Base-by-base conservation (phyloP, 1,139 yeast species). In the Saccharomyces hybrid region DNA sequence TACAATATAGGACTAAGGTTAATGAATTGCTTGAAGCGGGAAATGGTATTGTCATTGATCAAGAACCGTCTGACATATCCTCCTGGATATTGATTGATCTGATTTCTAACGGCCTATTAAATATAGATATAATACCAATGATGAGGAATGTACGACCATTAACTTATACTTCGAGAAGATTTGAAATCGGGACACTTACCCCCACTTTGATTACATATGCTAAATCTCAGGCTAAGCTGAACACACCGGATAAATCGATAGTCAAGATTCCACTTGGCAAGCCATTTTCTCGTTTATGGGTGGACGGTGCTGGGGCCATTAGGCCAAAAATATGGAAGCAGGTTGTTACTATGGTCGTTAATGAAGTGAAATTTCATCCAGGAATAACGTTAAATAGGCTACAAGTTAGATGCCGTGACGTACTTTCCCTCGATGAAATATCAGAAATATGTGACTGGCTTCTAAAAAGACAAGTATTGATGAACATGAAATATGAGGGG, bases 221-320 rank as follows among this genome's bases (percentile, higher is more conserved):
- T 11, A 38, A 38, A 16, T 38, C 25, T 16, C 44, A 20, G 2
- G 3, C 25, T 4, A 38, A 48, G 2, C 7, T 25, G 9, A 25
- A 13, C 16, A 25, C 26, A 8, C n/a, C 32, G 13, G 14, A 34
- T 1, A 34, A 32, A n/a, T 5, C 34, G 11, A 44, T 49, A 2
- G 58, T 59, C 6, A 57, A 64, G 4, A 55, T 85, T 1, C 86
- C 91, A 0, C 66, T 76, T 2, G 85, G 83, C 0, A 71, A 74
- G 28, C 82, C 93, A 1, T 84, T 89, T 55, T 79, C 86, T 0
- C 80, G 80, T 51, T 70, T 87, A 9, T 89, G 96, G 96, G 74
- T 87, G 8, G 87, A 84, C 60, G 69, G 84, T 32, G 69, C 75
- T 47, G 95, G 95, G 0, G 69, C 75, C 29, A 75, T 88, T 27